Evolutionary conservation across 1,284 basidiomycete genomes (phyloP), one percentile per base, ranked within the genome.

Genomic region (Polyporus tsugae): DNA sequence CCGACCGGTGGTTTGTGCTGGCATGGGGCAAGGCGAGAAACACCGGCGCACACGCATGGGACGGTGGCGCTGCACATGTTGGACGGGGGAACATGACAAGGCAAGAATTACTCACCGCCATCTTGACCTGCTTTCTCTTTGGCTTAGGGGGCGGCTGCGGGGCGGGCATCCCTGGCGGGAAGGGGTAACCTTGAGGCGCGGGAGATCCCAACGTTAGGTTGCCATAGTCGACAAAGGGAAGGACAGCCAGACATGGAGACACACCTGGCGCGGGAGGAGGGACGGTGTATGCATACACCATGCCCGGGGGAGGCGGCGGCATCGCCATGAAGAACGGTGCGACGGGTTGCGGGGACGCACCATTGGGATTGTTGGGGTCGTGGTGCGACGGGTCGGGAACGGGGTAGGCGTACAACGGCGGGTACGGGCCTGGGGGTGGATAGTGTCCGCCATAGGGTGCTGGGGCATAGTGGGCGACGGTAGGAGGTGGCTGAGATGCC

Each of bases 91-190:
- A 22, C 17, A 73, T 61, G 44, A 68, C 62, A 63, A 57, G 63
- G 65, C 62, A 5, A 25, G 66, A 64, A 62, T 53, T 49, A 82
- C 90, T 81, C 77, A 93, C 91, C 66, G 94, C 94, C 89, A 94
- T 95, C 83, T 95, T 95, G 68, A 95, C 94, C 79, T 95, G 94
- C 76, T 90, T 93, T 68, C 94, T 90, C 79, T 95, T 95, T 2
- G 89, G 82, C 62, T 82, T 84, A 55, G 79, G 78, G 7, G 74
- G 61, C 36, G 75, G 74, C 60, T 74, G 60, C 61, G 76, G 72
- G 6, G 70, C 65, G 29, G 69, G 72, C 11, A 74, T 33, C 63
- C 75, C 68, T 66, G 79, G 76, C 65, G 76, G 66, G 70, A 78
- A 81, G 53, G 78, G 79, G 73, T 81, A 82, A 53, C 78, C 80